Base-by-base conservation (phyloP, 2,329 filamentous ascomycete species). In the Ascochyta rabiei region DNA sequence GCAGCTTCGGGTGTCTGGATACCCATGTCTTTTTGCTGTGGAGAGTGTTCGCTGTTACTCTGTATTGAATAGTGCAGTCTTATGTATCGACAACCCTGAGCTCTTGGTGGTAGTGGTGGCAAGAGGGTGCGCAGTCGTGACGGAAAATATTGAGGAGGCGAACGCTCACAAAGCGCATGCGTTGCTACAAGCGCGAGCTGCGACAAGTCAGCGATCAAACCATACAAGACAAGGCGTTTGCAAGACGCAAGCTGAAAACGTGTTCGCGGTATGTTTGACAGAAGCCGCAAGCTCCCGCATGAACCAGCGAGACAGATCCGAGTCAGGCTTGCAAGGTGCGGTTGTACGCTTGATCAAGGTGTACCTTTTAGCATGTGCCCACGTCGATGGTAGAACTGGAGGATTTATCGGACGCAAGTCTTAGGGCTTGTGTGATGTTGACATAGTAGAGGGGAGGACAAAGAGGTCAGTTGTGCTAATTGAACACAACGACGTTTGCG, bases 221-320 rank as follows among this genome's bases (percentile, higher is more conserved):
- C 62, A 63, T 70, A 65, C 66, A 73, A 74, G 68, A 71, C 64
- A 72, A 70, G 68, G 70, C 64, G 71, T 73, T 75, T 75, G 73
- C 60, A 66, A 66, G 63, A 72, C 70, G 70, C 71, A 74, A 70
- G 68, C 67, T 63, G 64, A 64, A 67, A 68, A 74, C 70, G 73
- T 74, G 72, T 74, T 68, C 66, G 59, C 59, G 56, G 60, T 60
- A 46, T 65, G 72, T 73, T 74, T 74, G 71, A 72, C 67, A 64
- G 60, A 59, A 53, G 58, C 52, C 46, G 61, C 67, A 64, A 64
- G 56, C 60, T 62, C 50, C 63, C 48, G 66, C 68, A 70, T 64
- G 59, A 67, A 70, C 54, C 63, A 68, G 63, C 62, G 57, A 70
- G 59, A 66, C 61, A 61, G 53, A 48, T 53, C 67, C 68, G 67